A percentile compares a stretch with the other conserved stretches of the same genome.
Evolutionary conservation across 2,329 filamentous ascomycete species (phyloP).

Genomic region (Fusarium dlaminii): DNA sequence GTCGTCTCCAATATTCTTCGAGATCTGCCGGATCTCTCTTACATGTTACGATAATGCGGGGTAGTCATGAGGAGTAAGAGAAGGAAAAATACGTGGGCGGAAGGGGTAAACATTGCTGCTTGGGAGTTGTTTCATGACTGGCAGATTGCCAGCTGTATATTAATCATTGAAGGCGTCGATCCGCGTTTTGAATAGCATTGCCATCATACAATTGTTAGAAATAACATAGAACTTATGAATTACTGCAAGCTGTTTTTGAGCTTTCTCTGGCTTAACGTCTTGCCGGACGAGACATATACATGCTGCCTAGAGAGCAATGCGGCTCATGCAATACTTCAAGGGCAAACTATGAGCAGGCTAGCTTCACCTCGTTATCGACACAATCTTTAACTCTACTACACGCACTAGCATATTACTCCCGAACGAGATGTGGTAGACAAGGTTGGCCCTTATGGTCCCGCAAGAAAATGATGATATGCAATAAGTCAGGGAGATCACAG

Average conservation of each 20-base stretch:
- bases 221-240: background rate
- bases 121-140: background rate
- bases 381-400: background rate
- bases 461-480: background rate
- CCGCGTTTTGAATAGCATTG: slow-evolving; percentile 8
- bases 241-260: background rate
- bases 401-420: background rate
- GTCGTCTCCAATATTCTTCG: slow-evolving; percentile 49
- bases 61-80: slow-evolving; percentile 14
- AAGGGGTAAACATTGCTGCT: background rate
- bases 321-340: background rate
- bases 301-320: background rate
- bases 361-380: background rate
- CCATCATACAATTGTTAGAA: slow-evolving; percentile 1
- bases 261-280: background rate
- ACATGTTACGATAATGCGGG: slow-evolving; percentile 53
- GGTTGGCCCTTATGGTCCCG: background rate
- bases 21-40: slow-evolving; percentile 56
- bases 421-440: background rate
- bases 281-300: background rate
- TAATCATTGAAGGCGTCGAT: slow-evolving; percentile 33
- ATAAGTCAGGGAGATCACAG: background rate
- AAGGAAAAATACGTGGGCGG: background rate
- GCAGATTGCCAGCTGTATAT: slow-evolving; percentile 5
- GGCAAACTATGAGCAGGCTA: background rate